A percentile compares a stretch with the other conserved stretches of the same genome.
These are phyloP conservation scores for Marasmius oreades DNA, from an alignment of 1,284 basidiomycete genomes.

Conservation along the genomic window DNA sequence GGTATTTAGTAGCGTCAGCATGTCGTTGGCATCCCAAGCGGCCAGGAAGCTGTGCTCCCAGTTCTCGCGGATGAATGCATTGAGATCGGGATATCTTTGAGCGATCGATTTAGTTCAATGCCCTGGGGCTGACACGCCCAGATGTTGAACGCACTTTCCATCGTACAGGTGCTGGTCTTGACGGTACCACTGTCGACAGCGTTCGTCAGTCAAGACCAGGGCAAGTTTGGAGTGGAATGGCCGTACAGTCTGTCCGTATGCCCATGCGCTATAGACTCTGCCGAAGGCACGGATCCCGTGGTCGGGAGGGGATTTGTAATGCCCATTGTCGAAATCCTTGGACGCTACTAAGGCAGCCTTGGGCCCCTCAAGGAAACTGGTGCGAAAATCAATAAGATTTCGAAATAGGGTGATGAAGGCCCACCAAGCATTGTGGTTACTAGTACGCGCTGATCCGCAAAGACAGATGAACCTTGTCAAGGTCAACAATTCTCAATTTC, in stretches of 20 bases:
- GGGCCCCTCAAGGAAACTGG: slow-evolving; percentile 57
- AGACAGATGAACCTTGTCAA: slow-evolving; percentile 22
- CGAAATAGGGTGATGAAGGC: neutral
- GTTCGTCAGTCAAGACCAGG: neutral
- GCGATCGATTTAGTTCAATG: neutral
- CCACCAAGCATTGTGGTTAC: slow-evolving; percentile 58
- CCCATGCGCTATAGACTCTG: slow-evolving; percentile 58
- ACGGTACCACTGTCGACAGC: slow-evolving; percentile 50
- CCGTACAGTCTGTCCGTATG: slow-evolving; percentile 50
- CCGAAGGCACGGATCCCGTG: slow-evolving; percentile 53
- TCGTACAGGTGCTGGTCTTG: slow-evolving; percentile 41
- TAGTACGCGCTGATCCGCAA: slow-evolving; percentile 59
- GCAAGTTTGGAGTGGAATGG: neutral
- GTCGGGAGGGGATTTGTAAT: slow-evolving; percentile 46
- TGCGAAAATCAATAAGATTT: neutral
- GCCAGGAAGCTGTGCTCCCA: slow-evolving; percentile 49
- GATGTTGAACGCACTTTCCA: slow-evolving; percentile 30
- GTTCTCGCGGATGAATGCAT: slow-evolving; percentile 46
- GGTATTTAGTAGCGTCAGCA: slow-evolving; percentile 49
- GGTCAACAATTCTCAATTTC: neutral
- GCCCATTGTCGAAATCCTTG: slow-evolving; percentile 53
- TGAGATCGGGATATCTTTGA: slow-evolving; percentile 42
- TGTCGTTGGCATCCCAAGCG: slow-evolving; percentile 56
- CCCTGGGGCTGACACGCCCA: neutral
- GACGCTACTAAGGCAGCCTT: slow-evolving; percentile 54